These are phyloP conservation scores for Fonsecaea monophora DNA, from an alignment of 2,329 filamentous ascomycete genomes.

Conservation along the genomic window DNA sequence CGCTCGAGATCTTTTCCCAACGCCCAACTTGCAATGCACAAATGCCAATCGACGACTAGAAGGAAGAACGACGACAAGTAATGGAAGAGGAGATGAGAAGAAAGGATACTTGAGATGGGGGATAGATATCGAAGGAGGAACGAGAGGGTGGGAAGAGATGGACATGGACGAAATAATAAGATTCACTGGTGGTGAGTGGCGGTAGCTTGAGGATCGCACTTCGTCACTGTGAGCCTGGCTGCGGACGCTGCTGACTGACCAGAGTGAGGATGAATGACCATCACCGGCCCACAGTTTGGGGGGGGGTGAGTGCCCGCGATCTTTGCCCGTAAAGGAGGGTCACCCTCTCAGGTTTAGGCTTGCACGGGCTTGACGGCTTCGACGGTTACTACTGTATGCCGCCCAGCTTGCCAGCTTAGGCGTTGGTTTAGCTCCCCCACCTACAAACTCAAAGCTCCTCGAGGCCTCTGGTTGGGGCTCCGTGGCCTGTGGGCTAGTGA, in stretches of 20 bases:
- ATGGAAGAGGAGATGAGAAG: conserved; percentile 32
- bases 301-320: background rate
- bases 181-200: background rate
- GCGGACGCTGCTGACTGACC: background rate
- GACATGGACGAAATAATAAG: background rate
- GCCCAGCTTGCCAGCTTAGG: conserved; percentile 3
- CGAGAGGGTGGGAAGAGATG: conserved; percentile 16
- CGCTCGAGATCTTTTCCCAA: conserved; percentile 38
- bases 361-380: background rate
- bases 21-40: conserved; percentile 40
- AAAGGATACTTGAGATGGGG: conserved; percentile 33
- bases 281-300: no score
- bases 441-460: background rate
- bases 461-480: conserved; percentile 8
- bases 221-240: background rate
- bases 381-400: conserved; percentile 8
- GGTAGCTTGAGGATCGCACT: background rate
- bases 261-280: background rate
- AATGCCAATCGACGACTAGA: conserved; percentile 37
- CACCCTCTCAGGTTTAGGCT: background rate
- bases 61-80: conserved; percentile 23
- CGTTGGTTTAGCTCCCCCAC: background rate
- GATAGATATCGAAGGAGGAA: background rate
- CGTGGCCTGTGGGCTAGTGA: background rate
- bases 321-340: background rate